Percentiles rank a stretch among this genome's conserved stretches.
Evolutionary conservation across 2,329 filamentous ascomycete genomes (phyloP).

Genomic region (Emydomyces testavorans): DNA sequence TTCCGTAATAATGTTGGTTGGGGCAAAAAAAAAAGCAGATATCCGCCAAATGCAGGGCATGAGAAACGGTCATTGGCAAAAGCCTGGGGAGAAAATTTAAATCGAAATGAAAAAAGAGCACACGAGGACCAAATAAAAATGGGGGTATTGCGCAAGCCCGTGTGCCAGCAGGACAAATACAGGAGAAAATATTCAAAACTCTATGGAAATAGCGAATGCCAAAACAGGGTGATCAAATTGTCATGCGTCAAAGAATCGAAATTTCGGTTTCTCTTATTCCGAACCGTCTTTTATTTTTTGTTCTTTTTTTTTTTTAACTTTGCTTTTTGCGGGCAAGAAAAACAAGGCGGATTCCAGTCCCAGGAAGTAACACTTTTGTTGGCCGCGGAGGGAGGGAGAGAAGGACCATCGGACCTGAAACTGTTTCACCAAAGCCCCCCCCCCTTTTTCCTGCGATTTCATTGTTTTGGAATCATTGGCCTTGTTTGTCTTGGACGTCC

Average conservation of each 20-base stretch:
- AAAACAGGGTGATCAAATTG: not conserved
- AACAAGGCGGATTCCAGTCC: conserved; percentile 12
- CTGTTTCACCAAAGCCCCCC: not conserved
- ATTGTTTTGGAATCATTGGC: conserved; percentile 1
- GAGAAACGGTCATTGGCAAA: not conserved
- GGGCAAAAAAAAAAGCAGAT: conserved; percentile 6
- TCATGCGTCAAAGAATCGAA: not conserved
- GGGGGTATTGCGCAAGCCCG: conserved; percentile 8
- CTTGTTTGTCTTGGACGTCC: conserved; percentile 6
- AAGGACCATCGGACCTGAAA: too few species aligned
- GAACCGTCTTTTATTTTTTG: not conserved
- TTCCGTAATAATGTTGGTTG: not conserved
- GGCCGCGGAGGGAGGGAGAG: not conserved
- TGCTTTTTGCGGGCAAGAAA: not conserved
- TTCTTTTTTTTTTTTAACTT: not conserved
- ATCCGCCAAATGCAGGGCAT: conserved; percentile 7
- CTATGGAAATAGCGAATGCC: not conserved
- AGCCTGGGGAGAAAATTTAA: not conserved
- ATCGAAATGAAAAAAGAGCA: not conserved
- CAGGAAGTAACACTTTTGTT: not conserved
- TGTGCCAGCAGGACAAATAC: conserved; percentile 8
- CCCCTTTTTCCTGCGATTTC: not conserved
- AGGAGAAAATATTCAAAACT: not conserved
- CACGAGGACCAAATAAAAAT: not conserved
- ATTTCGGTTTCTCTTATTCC: not conserved